Percentiles rank a stretch among this genome's conserved stretches.
phyloP scores from a whole-genome alignment of 257 asterid species.

The Nicotiana tomentosiformis region DNA sequence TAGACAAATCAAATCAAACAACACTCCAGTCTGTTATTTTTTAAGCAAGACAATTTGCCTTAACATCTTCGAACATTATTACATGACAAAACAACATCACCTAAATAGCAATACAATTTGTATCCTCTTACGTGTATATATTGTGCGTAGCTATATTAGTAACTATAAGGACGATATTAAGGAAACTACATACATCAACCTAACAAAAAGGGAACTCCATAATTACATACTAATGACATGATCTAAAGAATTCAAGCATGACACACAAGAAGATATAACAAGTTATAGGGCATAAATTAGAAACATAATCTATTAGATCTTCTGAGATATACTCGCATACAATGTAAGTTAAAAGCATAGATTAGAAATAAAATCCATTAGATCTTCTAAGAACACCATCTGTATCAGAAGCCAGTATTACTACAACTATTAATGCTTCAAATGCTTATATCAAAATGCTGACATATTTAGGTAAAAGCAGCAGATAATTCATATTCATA shows the following conservation, averaged over 20 bases:
- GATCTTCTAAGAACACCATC: not conserved
- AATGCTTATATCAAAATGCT: not conserved
- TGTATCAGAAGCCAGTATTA: not conserved
- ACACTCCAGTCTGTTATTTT: too few species aligned
- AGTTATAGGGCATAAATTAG: not conserved
- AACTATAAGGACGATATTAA: not conserved
- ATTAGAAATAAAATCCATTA: not conserved
- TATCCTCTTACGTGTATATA: not conserved
- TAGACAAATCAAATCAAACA: too few species aligned
- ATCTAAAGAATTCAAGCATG: too few species aligned
- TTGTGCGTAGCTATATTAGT: not conserved
- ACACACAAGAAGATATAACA: too few species aligned
- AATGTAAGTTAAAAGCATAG: not conserved
- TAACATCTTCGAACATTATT: too few species aligned
- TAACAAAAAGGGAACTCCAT: not conserved
- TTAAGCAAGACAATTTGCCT: too few species aligned
- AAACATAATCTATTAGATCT: fast-evolving
- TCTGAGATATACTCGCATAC: not conserved
- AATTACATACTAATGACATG: too few species aligned
- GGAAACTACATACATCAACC: not conserved
- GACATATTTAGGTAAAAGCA: not conserved
- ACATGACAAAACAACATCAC: too few species aligned
- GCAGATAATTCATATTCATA: not conserved
- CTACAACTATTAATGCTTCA: not conserved
- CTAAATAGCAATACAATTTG: too few species aligned